These are phyloP conservation scores for Epichloe scottii DNA, from an alignment of 2,329 filamentous ascomycete genomes.

Conservation along the genomic window DNA sequence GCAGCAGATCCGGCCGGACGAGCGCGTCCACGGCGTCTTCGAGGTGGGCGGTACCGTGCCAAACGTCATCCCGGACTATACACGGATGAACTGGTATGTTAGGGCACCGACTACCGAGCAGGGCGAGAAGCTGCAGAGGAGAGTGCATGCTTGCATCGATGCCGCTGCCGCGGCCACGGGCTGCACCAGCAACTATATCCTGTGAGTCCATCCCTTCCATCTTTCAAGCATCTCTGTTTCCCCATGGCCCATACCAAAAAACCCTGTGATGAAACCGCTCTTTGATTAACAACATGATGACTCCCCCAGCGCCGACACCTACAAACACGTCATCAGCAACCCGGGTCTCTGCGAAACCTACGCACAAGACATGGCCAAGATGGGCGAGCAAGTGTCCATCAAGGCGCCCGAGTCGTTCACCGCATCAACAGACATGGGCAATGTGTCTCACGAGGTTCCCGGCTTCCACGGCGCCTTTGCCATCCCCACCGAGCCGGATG, in stretches of 20 bases:
- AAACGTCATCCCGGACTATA: slow-evolving; percentile 27
- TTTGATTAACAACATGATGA: background rate
- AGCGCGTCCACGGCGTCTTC: slow-evolving; percentile 26
- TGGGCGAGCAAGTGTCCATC: slow-evolving; percentile 24
- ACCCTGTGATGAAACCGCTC: background rate
- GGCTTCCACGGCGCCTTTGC: slow-evolving; percentile 35
- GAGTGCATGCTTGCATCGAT: slow-evolving; percentile 25
- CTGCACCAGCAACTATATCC: slow-evolving; percentile 22
- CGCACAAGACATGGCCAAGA: slow-evolving; percentile 27
- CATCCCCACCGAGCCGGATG: slow-evolving; percentile 25
- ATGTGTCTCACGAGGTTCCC: slow-evolving; percentile 34
- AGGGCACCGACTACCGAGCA: slow-evolving; percentile 21
- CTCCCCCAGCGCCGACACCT: slow-evolving; percentile 20
- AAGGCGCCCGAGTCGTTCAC: slow-evolving; percentile 23
- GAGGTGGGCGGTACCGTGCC: slow-evolving; percentile 23
- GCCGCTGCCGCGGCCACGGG: slow-evolving; percentile 22
- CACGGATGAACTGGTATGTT: slow-evolving; percentile 27
- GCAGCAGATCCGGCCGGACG: slow-evolving; percentile 25
- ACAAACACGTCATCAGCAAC: slow-evolving; percentile 33
- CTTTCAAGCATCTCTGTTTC: background rate
- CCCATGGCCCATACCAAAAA: background rate
- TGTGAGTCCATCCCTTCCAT: slow-evolving; percentile 13
- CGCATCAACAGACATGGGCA: slow-evolving; percentile 38
- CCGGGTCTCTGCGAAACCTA: slow-evolving; percentile 30
- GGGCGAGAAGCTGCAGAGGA: slow-evolving; percentile 14